Conservation (phyloP, 805 yeast genomes). For the Saccharomycopsis vini region DNA sequence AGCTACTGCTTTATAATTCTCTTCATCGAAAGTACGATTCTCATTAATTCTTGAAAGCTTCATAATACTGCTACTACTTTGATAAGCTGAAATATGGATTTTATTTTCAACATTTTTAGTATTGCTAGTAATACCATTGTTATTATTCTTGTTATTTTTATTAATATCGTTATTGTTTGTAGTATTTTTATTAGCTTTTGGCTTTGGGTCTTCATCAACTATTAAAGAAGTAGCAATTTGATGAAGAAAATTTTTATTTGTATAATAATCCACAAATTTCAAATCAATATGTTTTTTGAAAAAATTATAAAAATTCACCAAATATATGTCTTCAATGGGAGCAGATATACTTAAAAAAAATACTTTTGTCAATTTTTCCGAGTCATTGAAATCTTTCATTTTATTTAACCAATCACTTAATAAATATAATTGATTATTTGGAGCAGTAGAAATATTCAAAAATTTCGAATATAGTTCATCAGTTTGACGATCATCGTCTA, state of each 20-base stretch:
- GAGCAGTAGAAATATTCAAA: slow-evolving; percentile 39
- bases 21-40: neutral
- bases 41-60: slow-evolving; percentile 2
- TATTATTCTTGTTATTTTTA: too few species aligned
- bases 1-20: neutral
- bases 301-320: slow-evolving; percentile 38
- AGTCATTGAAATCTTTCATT: slow-evolving; percentile 33
- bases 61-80: slow-evolving; percentile 5
- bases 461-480: slow-evolving; percentile 71
- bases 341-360: slow-evolving; percentile 60
- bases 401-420: slow-evolving; percentile 36
- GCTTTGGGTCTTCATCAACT: neutral
- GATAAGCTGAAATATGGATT: too few species aligned
- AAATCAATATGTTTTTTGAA: slow-evolving; percentile 54
- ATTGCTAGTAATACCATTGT: neutral
- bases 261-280: slow-evolving; percentile 57
- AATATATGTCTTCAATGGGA: slow-evolving; percentile 54
- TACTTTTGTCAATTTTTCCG: slow-evolving; percentile 52
- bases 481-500: slow-evolving; percentile 35
- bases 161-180: neutral
- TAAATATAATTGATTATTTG: slow-evolving; percentile 27
- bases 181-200: neutral
- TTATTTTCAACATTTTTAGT: neutral
- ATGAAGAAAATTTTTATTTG: slow-evolving; percentile 68
- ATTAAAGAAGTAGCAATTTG: slow-evolving; percentile 36